A percentile compares a stretch with the other conserved stretches of the same genome.
These are phyloP conservation scores for Sclerotinia spermophila DNA, from an alignment of 2,329 filamentous ascomycete genomes.

Conservation along the genomic window DNA sequence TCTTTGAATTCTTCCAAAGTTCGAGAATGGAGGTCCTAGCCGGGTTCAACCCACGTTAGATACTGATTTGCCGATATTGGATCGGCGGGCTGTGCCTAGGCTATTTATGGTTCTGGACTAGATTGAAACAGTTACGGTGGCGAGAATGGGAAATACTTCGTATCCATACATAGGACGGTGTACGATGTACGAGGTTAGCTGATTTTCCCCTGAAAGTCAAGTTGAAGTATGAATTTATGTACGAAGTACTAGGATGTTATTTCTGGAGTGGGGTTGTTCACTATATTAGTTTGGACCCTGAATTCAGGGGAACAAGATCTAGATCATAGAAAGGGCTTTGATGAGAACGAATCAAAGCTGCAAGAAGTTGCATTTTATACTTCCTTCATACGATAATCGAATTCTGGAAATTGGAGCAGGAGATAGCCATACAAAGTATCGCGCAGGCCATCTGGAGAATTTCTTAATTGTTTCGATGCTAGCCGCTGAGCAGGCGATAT, in stretches of 20 bases:
- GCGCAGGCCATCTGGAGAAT: not conserved
- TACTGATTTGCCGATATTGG: not conserved
- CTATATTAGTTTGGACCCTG: not conserved
- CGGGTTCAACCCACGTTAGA: not conserved
- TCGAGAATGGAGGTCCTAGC: not conserved
- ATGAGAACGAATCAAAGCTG: not conserved
- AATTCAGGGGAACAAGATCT: constrained; percentile 1
- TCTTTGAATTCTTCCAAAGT: constrained; percentile 2
- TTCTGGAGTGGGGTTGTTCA: not conserved
- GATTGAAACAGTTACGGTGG: constrained; percentile 10
- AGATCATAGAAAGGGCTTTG: not conserved
- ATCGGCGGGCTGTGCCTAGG: constrained; percentile 5
- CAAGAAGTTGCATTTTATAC: not conserved
- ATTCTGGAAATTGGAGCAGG: not conserved
- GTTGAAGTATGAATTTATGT: not conserved
- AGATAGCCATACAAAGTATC: not conserved
- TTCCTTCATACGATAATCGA: not conserved
- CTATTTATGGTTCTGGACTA: not conserved
- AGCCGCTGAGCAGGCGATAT: not conserved
- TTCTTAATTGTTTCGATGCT: not conserved
- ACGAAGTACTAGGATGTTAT: not conserved
- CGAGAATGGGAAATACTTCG: too few relatives aligned
- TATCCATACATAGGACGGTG: too few relatives aligned
- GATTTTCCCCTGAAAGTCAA: not conserved
- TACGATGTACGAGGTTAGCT: too few relatives aligned